Conservation (phyloP, 805 yeast genomes). For the Blastobotrys muscicola region DNA sequence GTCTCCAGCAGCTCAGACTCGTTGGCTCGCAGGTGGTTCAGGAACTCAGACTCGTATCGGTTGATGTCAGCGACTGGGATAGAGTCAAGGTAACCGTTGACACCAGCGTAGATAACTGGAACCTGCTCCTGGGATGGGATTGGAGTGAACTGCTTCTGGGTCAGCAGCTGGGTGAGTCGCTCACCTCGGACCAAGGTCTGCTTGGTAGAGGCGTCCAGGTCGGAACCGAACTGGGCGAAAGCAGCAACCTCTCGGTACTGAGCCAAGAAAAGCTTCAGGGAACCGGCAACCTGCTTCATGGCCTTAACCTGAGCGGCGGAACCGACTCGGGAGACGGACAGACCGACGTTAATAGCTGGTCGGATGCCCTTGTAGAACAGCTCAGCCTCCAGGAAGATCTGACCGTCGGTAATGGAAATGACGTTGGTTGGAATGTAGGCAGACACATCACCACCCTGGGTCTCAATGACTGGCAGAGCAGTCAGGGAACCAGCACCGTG, state of each 20-base stretch:
- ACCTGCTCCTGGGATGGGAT: slow-evolving; percentile 98
- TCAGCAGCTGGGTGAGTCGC: slow-evolving; percentile 97
- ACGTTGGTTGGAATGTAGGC: slow-evolving; percentile 97
- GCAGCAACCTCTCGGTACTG: slow-evolving; percentile 99
- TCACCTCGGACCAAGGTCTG: slow-evolving; percentile 99
- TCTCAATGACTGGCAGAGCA: slow-evolving; percentile 93
- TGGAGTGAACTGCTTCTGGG: slow-evolving; percentile 96
- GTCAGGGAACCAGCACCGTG: slow-evolving; percentile 92
- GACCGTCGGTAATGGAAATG: slow-evolving; percentile 96
- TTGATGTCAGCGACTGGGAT: slow-evolving; percentile 77
- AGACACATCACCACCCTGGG: slow-evolving; percentile 99
- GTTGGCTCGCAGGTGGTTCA: slow-evolving; percentile 84
- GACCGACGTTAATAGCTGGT: slow-evolving; percentile 99
- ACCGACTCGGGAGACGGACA: slow-evolving; percentile 99
- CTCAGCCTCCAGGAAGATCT: slow-evolving; percentile 98
- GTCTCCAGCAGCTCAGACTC: slow-evolving; percentile 75
- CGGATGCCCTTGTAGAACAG: slow-evolving; percentile 99
- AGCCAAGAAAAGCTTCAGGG: slow-evolving; percentile 98
- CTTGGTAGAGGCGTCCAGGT: slow-evolving; percentile 98
- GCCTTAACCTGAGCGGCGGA: slow-evolving; percentile 99
- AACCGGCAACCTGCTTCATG: slow-evolving; percentile 99
- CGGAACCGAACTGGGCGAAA: slow-evolving; percentile 99
- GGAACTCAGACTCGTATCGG: slow-evolving; percentile 88
- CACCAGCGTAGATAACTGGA: slow-evolving; percentile 98
- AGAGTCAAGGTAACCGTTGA: slow-evolving; percentile 94